phyloP scores from a whole-genome alignment of 352 stramenopile species.

The Pythium brassicae region DNA sequence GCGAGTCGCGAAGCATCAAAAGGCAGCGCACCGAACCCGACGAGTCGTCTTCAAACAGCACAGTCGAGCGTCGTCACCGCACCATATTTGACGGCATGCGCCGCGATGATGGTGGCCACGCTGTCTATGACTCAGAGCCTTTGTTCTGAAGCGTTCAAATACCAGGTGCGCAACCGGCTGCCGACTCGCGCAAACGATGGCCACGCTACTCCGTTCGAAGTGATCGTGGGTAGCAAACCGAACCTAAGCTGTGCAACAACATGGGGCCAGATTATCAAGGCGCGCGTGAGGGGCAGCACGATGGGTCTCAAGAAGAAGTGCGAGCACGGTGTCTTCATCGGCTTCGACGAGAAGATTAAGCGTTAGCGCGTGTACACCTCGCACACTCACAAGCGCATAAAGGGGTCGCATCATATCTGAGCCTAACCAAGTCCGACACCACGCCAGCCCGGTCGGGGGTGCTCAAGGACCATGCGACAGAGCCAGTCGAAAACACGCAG shows the following conservation, averaged over 20 bases:
- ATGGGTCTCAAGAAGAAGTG: neutral
- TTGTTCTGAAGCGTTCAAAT: neutral
- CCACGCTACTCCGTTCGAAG: neutral
- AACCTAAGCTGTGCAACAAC: neutral
- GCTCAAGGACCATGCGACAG: no score
- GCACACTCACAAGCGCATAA: no score
- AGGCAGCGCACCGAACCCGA: neutral
- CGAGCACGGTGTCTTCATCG: neutral
- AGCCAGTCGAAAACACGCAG: no score
- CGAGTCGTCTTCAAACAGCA: neutral
- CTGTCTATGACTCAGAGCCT: neutral
- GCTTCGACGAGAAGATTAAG: neutral
- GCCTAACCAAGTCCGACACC: no score
- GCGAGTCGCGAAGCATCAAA: neutral
- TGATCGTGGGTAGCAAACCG: neutral
- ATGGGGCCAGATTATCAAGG: neutral
- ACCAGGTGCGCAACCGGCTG: neutral
- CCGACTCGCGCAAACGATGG: neutral
- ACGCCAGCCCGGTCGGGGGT: no score
- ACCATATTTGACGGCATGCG: neutral
- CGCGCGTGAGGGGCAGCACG: neutral
- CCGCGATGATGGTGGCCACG: neutral
- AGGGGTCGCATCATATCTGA: no score
- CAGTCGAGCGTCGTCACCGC: neutral
- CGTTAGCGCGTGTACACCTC: neutral